Base-by-base conservation (phyloP, 2,329 filamentous ascomycete genomes). In the Dendryphion nanum region DNA sequence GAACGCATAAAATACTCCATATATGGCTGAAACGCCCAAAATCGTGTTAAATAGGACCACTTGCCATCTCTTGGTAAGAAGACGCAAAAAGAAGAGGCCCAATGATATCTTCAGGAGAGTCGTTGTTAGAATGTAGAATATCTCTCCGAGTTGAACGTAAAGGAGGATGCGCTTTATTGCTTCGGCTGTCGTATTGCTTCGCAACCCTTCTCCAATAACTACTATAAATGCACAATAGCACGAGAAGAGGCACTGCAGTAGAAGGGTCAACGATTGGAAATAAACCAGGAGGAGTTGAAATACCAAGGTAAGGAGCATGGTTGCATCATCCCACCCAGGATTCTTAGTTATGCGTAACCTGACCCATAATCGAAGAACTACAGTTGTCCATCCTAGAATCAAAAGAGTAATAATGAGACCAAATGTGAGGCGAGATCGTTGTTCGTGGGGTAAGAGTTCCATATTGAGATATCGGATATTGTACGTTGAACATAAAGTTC, bases 81-180 rank as follows among this genome's bases (percentile, higher is more conserved):
- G 47, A 14, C 61, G 57, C 1, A 64, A 49, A 31, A 64, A 64
- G 53, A 64, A 64, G 16, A 64, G 57, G 1, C 61, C 59, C 3
- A 64, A 44, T 2, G 61, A 63, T 10, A 63, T 52, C 46, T 77
- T 78, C 30, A 76, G 64, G 14, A 73, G 51, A 5, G 70, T 67
- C 5, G 71, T 75, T 1, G 71, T 68, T 42, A 76, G 62, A 18
- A 74, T 69, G 52, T 79, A 81, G 52, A 72, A 75, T 33, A 75
- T 61, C 48, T 79, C 75, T 14, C 46, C 48, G 5, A 63, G 47
- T 48, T 63, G 57, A 14, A 64, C 46, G 17, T 54, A 57, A 14
- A 55, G 41, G 10, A 61, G 35, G 7, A 45, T 59, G 14, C 44
- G 24, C 14, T 33, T 46, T 3, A 53, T 42, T 2, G 36, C 38